Evolutionary conservation across 2,329 filamentous ascomycete genomes (phyloP).

Genomic region (Penicillium corylophilum): DNA sequence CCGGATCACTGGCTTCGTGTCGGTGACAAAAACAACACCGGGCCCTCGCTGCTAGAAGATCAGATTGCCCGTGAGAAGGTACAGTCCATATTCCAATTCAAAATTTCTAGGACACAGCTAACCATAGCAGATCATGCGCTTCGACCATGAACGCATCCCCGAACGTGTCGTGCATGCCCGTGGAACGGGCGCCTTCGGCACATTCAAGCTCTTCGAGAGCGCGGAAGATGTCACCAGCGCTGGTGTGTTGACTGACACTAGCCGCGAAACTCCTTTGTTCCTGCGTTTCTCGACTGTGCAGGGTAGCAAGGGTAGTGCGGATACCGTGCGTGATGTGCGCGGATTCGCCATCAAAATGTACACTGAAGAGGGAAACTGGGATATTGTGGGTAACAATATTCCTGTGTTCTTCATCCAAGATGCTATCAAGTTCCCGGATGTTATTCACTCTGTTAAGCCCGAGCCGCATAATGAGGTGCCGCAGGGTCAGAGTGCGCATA

Average conservation of each 20-base stretch:
- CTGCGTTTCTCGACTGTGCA: conserved; percentile 76
- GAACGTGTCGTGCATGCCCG: conserved; percentile 68
- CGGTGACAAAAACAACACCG: conserved; percentile 60
- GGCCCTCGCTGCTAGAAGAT: conserved; percentile 70
- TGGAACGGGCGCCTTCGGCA: conserved; percentile 64
- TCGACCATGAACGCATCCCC: conserved; percentile 72
- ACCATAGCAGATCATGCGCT: conserved; percentile 53
- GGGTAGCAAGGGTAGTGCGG: conserved; percentile 71
- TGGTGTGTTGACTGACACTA: conserved; percentile 66
- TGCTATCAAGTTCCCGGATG: conserved; percentile 42
- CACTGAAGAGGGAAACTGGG: conserved; percentile 73
- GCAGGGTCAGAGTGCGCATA: conserved; percentile 50
- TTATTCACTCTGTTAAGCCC: conserved; percentile 43
- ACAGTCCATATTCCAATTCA: conserved; percentile 4
- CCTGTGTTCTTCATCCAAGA: conserved; percentile 46
- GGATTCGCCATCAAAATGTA: conserved; percentile 79
- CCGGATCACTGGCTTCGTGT: conserved; percentile 77
- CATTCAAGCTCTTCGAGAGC: conserved; percentile 65
- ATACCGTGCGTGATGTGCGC: conserved; percentile 79
- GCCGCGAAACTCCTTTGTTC: conserved; percentile 64
- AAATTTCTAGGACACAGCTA: neutral
- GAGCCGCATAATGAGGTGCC: conserved; percentile 44
- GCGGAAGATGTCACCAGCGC: conserved; percentile 63
- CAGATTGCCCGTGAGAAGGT: conserved; percentile 72
- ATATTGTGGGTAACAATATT: conserved; percentile 44